A percentile compares a stretch with the other conserved stretches of the same genome.
Evolutionary conservation across 768 basidiomycete species (phyloP).

Genomic region (Rhodotorula diobovata): DNA sequence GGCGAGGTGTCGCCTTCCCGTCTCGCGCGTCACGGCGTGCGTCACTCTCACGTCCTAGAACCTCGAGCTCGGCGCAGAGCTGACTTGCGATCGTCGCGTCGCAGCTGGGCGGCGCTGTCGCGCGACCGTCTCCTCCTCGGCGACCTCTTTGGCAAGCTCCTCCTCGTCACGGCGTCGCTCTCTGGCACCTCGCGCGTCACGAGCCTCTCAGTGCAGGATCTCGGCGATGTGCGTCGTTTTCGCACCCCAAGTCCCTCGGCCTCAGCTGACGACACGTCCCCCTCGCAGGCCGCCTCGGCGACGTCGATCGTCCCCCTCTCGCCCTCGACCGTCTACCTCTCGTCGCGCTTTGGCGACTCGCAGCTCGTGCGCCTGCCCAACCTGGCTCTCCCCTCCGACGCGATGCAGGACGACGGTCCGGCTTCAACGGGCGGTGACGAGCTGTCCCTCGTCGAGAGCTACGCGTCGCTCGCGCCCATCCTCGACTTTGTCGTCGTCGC

Average conservation of each 20-base stretch:
- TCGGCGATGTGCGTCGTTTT: conserved; percentile 63
- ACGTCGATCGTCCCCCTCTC: conserved; percentile 68
- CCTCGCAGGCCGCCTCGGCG: conserved; percentile 56
- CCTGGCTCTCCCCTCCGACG: conserved; percentile 37
- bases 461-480: conserved; percentile 76
- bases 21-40: conserved; percentile 35
- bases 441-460: conserved; percentile 63
- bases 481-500: conserved; percentile 63
- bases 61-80: too few species aligned
- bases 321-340: conserved; percentile 66
- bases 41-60: background rate
- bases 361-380: conserved; percentile 63
- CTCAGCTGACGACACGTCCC: conserved; percentile 49
- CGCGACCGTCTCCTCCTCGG: conserved; percentile 26
- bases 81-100: too few species aligned
- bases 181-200: background rate
- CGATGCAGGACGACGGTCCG: conserved; percentile 23
- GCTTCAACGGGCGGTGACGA: background rate
- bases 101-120: background rate
- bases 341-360: conserved; percentile 76
- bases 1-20: conserved; percentile 24
- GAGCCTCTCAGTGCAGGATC: conserved; percentile 53
- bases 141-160: conserved; percentile 38
- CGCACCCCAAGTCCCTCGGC: background rate
- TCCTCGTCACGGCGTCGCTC: background rate